phyloP scores from a whole-genome alignment of 1,284 basidiomycete species.

The Naganishia sp. region DNA sequence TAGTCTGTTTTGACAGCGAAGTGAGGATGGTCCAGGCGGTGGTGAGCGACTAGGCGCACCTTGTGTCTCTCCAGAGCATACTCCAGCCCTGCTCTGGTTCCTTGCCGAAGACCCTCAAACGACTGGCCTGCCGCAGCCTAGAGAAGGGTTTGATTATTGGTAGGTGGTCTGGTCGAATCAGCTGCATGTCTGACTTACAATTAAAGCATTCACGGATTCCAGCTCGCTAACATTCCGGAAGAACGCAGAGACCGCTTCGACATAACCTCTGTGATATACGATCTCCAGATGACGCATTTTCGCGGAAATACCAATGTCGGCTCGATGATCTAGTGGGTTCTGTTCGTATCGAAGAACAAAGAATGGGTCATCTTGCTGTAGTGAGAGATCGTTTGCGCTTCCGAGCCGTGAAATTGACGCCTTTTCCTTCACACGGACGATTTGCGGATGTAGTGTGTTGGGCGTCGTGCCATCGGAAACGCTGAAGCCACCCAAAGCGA shows the following conservation, averaged over 20 bases:
- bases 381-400: constrained; percentile 43
- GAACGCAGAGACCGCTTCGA: constrained; percentile 90
- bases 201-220: constrained; percentile 87
- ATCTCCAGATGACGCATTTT: constrained; percentile 97
- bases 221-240: constrained; percentile 93
- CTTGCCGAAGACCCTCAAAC: constrained; percentile 89
- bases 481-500: constrained; percentile 83
- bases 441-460: constrained; percentile 82
- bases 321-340: constrained; percentile 88
- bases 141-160: not conserved
- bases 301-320: constrained; percentile 86
- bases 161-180: not conserved
- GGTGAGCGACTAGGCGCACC: constrained; percentile 32
- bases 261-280: constrained; percentile 91
- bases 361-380: constrained; percentile 68
- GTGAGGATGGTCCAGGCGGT: constrained; percentile 4
- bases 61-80: constrained; percentile 68
- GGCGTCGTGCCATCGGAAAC: constrained; percentile 89
- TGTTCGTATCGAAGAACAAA: constrained; percentile 91
- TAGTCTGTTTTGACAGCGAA: constrained; percentile 62
- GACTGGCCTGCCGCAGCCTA: constrained; percentile 92
- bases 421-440: constrained; percentile 83
- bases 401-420: constrained; percentile 31
- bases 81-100: constrained; percentile 92
- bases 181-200: constrained; percentile 59